A percentile compares a stretch with the other conserved stretches of the same genome.
Conservation (phyloP, 2,329 filamentous ascomycete species). For the Colletotrichum tanaceti region DNA sequence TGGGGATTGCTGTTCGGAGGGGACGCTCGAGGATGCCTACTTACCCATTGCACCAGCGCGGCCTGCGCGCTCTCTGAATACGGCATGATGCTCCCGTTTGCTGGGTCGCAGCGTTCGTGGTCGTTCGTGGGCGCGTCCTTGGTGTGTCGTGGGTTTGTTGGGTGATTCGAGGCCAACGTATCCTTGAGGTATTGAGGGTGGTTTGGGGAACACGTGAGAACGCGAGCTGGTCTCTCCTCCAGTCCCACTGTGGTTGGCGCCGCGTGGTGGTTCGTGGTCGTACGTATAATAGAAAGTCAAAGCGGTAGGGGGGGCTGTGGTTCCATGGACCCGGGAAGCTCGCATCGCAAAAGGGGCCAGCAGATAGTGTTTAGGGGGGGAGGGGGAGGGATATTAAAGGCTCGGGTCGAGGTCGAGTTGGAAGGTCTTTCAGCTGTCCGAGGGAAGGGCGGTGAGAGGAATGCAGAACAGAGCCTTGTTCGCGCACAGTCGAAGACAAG, state of each 20-base stretch:
- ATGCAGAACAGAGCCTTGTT: constrained; percentile 20
- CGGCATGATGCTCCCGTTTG: constrained; percentile 49
- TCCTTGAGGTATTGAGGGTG: neutral
- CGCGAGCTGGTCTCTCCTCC: constrained; percentile 10
- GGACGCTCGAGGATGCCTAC: constrained; percentile 42
- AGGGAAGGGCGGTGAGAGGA: constrained; percentile 34
- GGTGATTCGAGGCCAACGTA: neutral
- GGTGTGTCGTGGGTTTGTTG: constrained; percentile 6
- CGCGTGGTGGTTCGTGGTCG: constrained; percentile 26
- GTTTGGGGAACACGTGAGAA: constrained; percentile 33
- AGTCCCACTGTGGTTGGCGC: constrained; percentile 34
- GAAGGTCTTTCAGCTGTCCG: neutral
- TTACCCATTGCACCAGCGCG: constrained; percentile 68
- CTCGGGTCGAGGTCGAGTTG: neutral
- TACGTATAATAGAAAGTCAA: constrained; percentile 31
- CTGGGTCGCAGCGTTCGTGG: constrained; percentile 17
- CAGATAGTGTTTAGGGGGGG: neutral
- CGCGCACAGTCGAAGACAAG: constrained; percentile 28
- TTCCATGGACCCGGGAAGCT: constrained; percentile 32
- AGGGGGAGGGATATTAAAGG: constrained; percentile 28
- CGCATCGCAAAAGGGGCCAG: constrained; percentile 26
- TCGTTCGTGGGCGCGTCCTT: constrained; percentile 19
- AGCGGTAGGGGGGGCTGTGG: constrained; percentile 35
- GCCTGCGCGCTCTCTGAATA: constrained; percentile 60
- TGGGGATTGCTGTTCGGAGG: constrained; percentile 15